Evolutionary conservation across 2,329 filamentous ascomycete species (phyloP), one percentile per base, ranked within the genome.

Genomic region (Geosmithia putterillii): DNA sequence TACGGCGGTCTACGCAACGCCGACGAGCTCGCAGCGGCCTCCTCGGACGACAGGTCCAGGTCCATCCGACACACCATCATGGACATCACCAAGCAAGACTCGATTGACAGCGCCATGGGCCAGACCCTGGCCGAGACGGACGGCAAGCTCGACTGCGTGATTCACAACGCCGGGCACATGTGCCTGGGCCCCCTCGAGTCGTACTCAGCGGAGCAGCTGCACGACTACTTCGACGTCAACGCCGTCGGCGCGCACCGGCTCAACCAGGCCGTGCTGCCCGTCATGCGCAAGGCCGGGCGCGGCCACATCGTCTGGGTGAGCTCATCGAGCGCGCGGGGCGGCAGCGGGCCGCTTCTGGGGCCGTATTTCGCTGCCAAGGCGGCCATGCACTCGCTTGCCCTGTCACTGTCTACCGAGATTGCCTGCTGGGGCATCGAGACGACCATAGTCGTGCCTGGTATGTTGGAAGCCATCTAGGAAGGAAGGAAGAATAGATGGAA

Each of bases 81-180:
- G 6, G 39, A 40, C 19, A 21, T 40, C 15, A 40, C 20, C 5
- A 28, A 23, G n/a, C 21, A 41, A 12, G 40, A 41, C 21, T 23
- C 23, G 3, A 32, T 41, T 28, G 23, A 23, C 6, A 32, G 10
- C 4, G 21, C 21, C 5, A 22, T 41, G 12, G 23, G 10, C 4
- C 12, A 41, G 23, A 41, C 28, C 10, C 40, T 41, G 3, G 17
- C 21, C 17, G 21, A 41, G n/a, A 23, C 14, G 15, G 28, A 12
- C 12, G 40, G 25, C 3, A 23, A 32, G 17, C 19, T 41, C 21
- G 40, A 41, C 25, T 14, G 21, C 21, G 10, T 41, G 9, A 32
- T 41, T 18, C 40, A 41, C 21, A 41, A 41, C 40, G 21, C 21
- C 4, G 40, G 40, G 14, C 40, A 41, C n/a, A 41, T 41, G 40